These are phyloP conservation scores for Citeromyces matritensis DNA, from an alignment of 805 yeast genomes.

Conservation along the genomic window DNA sequence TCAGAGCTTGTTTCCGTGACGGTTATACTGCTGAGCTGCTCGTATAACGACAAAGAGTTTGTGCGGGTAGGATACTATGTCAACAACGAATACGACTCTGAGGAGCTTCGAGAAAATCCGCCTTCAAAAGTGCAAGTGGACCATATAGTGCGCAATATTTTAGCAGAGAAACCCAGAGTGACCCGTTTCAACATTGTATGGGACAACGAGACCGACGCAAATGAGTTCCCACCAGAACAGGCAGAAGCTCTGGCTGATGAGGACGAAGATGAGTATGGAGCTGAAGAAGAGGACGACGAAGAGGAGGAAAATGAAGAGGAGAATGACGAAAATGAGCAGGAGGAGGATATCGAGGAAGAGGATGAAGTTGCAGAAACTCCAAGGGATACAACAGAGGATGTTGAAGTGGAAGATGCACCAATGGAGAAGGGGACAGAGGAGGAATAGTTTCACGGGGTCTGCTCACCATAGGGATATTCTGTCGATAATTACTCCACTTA, in stretches of 20 bases:
- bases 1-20: slow-evolving; percentile 92
- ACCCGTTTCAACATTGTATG: slow-evolving; percentile 94
- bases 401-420: slow-evolving; percentile 4
- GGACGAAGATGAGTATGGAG: slow-evolving; percentile 43
- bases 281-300: slow-evolving; percentile 42
- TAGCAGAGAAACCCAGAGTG: slow-evolving; percentile 96
- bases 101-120: slow-evolving; percentile 85
- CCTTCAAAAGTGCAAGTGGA: slow-evolving; percentile 90
- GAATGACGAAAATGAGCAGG: slow-evolving; percentile 11
- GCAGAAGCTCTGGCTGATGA: slow-evolving; percentile 34
- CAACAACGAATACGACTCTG: slow-evolving; percentile 90
- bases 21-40: slow-evolving; percentile 82
- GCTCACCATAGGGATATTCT: slow-evolving; percentile 8
- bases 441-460: neutral
- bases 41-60: slow-evolving; percentile 86
- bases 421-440: slow-evolving; percentile 3
- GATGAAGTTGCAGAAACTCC: slow-evolving; percentile 6
- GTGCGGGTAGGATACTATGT: slow-evolving; percentile 97
- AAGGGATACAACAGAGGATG: slow-evolving; percentile 5
- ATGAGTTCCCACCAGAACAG: slow-evolving; percentile 70
- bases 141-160: slow-evolving; percentile 82
- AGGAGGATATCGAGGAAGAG: slow-evolving; percentile 9
- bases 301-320: slow-evolving; percentile 15
- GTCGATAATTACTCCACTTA: neutral
- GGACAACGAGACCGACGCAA: slow-evolving; percentile 56